A percentile compares a stretch with the other conserved stretches of the same genome.
These are phyloP conservation scores for Lizonia empirigonia DNA, from an alignment of 2,329 filamentous ascomycete genomes.

Conservation along the genomic window DNA sequence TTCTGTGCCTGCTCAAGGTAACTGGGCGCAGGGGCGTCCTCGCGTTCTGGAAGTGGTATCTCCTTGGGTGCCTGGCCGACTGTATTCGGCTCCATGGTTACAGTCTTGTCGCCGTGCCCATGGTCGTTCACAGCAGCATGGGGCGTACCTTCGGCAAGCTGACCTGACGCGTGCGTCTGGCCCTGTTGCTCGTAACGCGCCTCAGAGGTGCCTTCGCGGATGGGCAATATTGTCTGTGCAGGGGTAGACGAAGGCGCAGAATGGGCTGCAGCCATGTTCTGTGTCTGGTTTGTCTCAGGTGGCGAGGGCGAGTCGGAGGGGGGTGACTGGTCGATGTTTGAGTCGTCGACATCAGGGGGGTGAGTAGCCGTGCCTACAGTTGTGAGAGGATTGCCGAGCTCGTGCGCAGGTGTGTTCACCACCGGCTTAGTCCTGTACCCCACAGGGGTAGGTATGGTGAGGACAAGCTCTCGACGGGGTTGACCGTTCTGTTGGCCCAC, in stretches of 20 bases:
- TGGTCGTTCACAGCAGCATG: constrained; percentile 47
- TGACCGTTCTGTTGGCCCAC: constrained; percentile 53
- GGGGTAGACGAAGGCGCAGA: constrained; percentile 16
- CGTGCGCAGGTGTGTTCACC: constrained; percentile 37
- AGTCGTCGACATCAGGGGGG: constrained; percentile 34
- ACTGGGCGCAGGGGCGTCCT: constrained; percentile 42
- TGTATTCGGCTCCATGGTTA: constrained; percentile 55
- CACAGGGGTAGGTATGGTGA: constrained; percentile 44
- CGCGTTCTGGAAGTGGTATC: constrained; percentile 43
- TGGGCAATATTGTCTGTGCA: constrained; percentile 29
- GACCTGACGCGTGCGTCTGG: constrained; percentile 52
- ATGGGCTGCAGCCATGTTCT: constrained; percentile 1
- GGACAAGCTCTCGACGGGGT: constrained; percentile 48
- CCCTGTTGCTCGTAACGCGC: constrained; percentile 51
- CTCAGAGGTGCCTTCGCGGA: constrained; percentile 50
- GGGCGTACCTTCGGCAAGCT: constrained; percentile 52
- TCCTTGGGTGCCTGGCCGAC: constrained; percentile 58
- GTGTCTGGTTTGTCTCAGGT: constrained; percentile 19
- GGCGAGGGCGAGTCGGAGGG: constrained; percentile 31
- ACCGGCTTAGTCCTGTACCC: constrained; percentile 35
- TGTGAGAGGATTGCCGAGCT: constrained; percentile 34
- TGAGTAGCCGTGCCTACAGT: constrained; percentile 46
- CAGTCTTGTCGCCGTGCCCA: constrained; percentile 52
- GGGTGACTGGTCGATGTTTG: constrained; percentile 23
- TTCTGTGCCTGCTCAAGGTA: constrained; percentile 53